These are phyloP conservation scores for Xylariaceae sp. DNA, from an alignment of 2,329 filamentous ascomycete genomes.

Conservation along the genomic window DNA sequence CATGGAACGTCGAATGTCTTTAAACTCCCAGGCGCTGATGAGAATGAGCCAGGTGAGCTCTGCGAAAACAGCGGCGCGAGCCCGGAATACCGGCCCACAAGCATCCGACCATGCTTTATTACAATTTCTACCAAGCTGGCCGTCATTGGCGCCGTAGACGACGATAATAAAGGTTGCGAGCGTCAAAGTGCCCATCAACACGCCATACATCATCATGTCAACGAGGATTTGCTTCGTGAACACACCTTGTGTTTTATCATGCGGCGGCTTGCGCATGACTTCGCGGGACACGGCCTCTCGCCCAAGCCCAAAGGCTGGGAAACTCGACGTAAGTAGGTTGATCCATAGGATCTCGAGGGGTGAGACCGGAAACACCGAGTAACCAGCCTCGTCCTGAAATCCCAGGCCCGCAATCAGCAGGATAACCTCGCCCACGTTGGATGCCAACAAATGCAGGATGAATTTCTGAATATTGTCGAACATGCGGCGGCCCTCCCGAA, in stretches of 20 bases:
- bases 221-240: constrained; percentile 74
- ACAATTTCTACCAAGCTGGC: constrained; percentile 57
- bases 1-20: constrained; percentile 66
- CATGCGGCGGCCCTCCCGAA: constrained; percentile 78
- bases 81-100: constrained; percentile 62
- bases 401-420: constrained; percentile 75
- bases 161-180: constrained; percentile 63
- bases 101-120: constrained; percentile 54
- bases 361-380: constrained; percentile 81
- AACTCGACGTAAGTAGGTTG: constrained; percentile 85
- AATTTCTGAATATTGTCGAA: constrained; percentile 91
- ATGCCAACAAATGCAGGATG: constrained; percentile 71
- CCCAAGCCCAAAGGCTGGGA: constrained; percentile 84
- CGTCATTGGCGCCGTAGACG: constrained; percentile 53
- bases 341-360: constrained; percentile 90
- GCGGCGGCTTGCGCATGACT: constrained; percentile 76
- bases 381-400: constrained; percentile 66
- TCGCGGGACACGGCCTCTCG: constrained; percentile 71
- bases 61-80: constrained; percentile 68
- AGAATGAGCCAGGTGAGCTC: constrained; percentile 70
- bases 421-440: constrained; percentile 81
- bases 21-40: constrained; percentile 74
- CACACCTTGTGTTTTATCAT: constrained; percentile 62
- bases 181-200: constrained; percentile 69
- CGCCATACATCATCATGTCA: constrained; percentile 76